Evolutionary conservation across 2,329 filamentous ascomycete genomes (phyloP), one percentile per base, ranked within the genome.

Genomic region (Tolypocladium inflatum): DNA sequence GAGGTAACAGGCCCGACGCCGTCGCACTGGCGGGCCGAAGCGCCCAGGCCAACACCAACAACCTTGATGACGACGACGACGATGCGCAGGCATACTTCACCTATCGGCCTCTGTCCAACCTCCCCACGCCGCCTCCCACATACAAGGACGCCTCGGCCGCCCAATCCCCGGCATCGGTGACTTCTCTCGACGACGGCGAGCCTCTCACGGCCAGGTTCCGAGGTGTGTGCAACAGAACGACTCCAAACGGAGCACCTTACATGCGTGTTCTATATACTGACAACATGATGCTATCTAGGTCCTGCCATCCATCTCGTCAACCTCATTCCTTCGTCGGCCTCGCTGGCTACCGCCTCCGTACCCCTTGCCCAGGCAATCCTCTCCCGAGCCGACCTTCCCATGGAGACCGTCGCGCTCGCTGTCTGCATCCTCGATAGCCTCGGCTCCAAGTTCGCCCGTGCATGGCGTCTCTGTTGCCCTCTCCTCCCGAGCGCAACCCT

Each of bases 391-490:
- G 73, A 78, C 57, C 73, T 87, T 33, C 80, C 83, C 4, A 76
- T 84, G 66, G 82, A 87, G 66, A 83, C 79, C 30, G 75, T 88
- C 53, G 85, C 85, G 51, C 74, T 88, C 42, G 84, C 84, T 41
- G 83, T 85, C 43, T 86, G 83, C 74, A 82, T 88, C 55, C 77
- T 88, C 63, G 85, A 88, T 67, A 84, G 83, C 45, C 76, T 88
- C 61, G 80, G 82, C 70, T 78, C 79, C 54, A 81, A 80, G 59
- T 88, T 88, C 68, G 81, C 84, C 53, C 78, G 82, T 39, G 78
- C 74, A 58, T 88, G 84, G 84, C 80, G 85, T 26, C 74, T 82
- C 58, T 76, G 78, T 3, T 85, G 82, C 63, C 84, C 84, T 0
- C 71, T 84, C 61, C 68, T 60, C 61, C 68, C 62, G 57, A 61